Base-by-base conservation (phyloP, 768 basidiomycete genomes). In the Pleurotus giganteus region DNA sequence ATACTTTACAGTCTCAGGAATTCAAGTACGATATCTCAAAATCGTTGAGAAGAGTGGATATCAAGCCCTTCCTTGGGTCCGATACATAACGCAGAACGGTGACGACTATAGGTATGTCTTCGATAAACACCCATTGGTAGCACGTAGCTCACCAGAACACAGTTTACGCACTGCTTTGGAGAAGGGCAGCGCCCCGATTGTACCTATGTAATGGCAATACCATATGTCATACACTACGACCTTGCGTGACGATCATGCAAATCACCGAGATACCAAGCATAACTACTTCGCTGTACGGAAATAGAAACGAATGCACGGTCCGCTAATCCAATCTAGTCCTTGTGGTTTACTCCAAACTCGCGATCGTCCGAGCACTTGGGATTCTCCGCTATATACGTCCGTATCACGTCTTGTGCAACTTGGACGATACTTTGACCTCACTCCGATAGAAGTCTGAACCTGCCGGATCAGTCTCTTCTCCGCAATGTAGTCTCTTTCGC, bases 21-120 rank as follows among this genome's bases (percentile, higher is more conserved):
- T 98, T 55, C 96, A 98, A 71, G 97, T 99, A 12, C 84, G 97
- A 49, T 98, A 98, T 70, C 81, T 99, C 59, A 98, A 98, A 72
- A 94, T 99, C 50, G 94, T 98, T 0, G 97, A 99, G 73, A 98
- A 98, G 80, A 93, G 91, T 58, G 97, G 94, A 17, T 98, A 99
- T 69, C 93, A 96, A 69, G 92, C 94, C 3, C 71, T 96, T 41
- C 95, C 94, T 1, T 97, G 95, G 95, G 95, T 98, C 56, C 77
- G 94, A 56, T 97, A 94, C 67, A 91, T 95, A 56, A 92, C 91
- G 1, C 89, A 93, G 70, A 91, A 93, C 62, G 92, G 91, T 15
- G 91, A 94, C 63, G 91, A 93, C 66, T 93, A 93, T 66, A 93
- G 91, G 91, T 91, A 39, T 4, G 63, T 57, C 8, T 43, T 15